phyloP scores from a whole-genome alignment of 106 monocot genomes.

The Vanilla planifolia region DNA sequence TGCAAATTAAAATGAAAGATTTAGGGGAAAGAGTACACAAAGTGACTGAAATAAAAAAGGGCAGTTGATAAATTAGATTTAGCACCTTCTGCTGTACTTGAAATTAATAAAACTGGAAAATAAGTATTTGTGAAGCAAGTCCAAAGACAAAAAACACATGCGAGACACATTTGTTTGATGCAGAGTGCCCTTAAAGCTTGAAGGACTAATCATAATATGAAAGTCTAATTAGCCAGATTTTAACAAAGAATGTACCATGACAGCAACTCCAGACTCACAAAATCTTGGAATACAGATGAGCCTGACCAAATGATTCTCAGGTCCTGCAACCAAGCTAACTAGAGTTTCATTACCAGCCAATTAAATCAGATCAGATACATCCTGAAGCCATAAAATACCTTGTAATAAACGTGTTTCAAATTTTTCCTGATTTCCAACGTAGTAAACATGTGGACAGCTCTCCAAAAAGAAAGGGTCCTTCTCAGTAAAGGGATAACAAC shows the following conservation, averaged over 20 bases:
- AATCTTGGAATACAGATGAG: conserved; percentile 94
- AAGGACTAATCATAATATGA: too few relatives aligned
- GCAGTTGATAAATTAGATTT: too few relatives aligned
- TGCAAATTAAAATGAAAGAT: too few relatives aligned
- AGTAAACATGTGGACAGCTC: conserved; percentile 89
- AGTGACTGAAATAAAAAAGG: too few relatives aligned
- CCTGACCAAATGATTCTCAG: conserved; percentile 73
- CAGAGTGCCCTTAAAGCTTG: too few relatives aligned
- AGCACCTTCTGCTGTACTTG: too few relatives aligned
- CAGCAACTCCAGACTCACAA: conserved; percentile 80
- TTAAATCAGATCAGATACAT: not conserved
- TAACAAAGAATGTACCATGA: conserved; percentile 38
- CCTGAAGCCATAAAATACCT: conserved; percentile 30
- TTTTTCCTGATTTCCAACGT: conserved; percentile 85
- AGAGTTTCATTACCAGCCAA: too few relatives aligned
- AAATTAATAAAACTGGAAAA: too few relatives aligned
- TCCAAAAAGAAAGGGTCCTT: conserved; percentile 91
- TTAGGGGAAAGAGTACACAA: too few relatives aligned
- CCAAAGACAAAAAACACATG: not conserved
- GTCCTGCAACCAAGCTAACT: conserved; percentile 31
- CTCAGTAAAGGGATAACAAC: conserved; percentile 90
- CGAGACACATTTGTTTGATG: too few relatives aligned
- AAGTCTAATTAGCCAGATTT: too few relatives aligned
- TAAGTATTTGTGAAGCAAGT: too few relatives aligned
- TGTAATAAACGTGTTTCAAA: conserved; percentile 56